These are phyloP conservation scores for Esteya vermicola DNA, from an alignment of 2,329 filamentous ascomycete genomes.

Conservation along the genomic window DNA sequence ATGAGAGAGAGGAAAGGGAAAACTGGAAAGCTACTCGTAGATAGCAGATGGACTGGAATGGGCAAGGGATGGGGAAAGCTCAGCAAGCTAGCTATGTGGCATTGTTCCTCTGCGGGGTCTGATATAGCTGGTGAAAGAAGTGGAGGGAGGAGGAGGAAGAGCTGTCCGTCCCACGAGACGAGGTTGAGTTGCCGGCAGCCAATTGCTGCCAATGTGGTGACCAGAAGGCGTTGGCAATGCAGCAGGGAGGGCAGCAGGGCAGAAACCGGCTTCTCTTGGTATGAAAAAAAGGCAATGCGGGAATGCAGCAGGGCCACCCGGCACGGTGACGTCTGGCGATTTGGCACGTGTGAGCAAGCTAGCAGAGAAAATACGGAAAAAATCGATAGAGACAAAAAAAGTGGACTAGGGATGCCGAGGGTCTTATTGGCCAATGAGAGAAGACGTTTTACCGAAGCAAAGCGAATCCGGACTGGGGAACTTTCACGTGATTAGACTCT, in stretches of 20 bases:
- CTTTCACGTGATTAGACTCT: too few species aligned
- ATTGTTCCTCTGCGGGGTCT: too few species aligned
- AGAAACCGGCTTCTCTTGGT: too few species aligned
- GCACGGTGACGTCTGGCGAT: neutral
- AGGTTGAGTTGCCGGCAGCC: too few species aligned
- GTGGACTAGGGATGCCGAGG: constrained; percentile 2
- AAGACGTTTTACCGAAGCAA: constrained; percentile 8
- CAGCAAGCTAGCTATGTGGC: too few species aligned
- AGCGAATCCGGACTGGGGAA: neutral
- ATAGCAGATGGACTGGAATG: too few species aligned
- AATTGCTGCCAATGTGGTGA: too few species aligned
- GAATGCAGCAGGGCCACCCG: neutral
- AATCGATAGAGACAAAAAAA: neutral
- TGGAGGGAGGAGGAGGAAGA: too few species aligned
- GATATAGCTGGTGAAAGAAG: too few species aligned
- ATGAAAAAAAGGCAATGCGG: neutral
- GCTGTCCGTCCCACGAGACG: too few species aligned
- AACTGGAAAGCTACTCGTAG: too few species aligned
- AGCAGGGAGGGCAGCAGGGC: neutral
- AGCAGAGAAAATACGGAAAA: neutral
- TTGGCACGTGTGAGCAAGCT: neutral
- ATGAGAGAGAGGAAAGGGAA: neutral
- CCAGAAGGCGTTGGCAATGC: neutral
- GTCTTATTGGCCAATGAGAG: constrained; percentile 7
- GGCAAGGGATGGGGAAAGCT: too few species aligned